Conservation (phyloP, 2,329 filamentous ascomycete species). For the Fusarium coicis region DNA sequence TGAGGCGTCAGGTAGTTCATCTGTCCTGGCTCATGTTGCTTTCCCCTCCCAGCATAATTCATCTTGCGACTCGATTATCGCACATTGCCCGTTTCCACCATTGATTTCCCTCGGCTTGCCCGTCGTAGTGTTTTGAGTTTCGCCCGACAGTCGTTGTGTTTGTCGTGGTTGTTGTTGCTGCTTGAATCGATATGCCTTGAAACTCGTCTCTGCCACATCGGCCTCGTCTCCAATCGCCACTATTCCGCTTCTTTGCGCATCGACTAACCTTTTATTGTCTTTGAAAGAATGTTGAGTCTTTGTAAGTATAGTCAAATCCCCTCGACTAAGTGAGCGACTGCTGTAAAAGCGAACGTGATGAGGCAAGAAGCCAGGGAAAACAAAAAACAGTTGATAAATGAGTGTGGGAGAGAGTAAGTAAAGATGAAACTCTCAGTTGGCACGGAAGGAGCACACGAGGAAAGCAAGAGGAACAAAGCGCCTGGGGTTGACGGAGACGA, state of each 20-base stretch:
- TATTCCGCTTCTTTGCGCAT: neutral
- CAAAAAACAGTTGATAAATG: constrained; percentile 53
- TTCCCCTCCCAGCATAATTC: neutral
- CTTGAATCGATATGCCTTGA: neutral
- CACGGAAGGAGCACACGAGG: constrained; percentile 51
- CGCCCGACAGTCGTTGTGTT: neutral
- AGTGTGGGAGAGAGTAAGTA: constrained; percentile 66
- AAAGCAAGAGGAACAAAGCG: constrained; percentile 42
- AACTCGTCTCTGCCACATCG: neutral
- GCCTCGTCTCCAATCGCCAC: neutral
- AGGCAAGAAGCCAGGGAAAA: constrained; percentile 37
- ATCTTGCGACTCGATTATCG: neutral
- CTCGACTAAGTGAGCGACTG: constrained; percentile 41
- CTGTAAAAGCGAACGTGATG: constrained; percentile 47
- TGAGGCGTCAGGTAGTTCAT: neutral
- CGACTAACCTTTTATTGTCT: constrained; percentile 41
- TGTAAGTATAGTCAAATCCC: constrained; percentile 21
- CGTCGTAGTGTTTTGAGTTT: neutral
- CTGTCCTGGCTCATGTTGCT: neutral
- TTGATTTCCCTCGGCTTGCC: neutral
- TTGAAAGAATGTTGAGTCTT: constrained; percentile 29
- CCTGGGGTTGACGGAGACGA: constrained; percentile 40
- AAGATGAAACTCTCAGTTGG: constrained; percentile 62
- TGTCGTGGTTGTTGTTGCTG: neutral
- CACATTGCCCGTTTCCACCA: neutral